These are phyloP conservation scores for Tirmania nivea DNA, from an alignment of 495 filamentous ascomycete genomes.

Conservation along the genomic window DNA sequence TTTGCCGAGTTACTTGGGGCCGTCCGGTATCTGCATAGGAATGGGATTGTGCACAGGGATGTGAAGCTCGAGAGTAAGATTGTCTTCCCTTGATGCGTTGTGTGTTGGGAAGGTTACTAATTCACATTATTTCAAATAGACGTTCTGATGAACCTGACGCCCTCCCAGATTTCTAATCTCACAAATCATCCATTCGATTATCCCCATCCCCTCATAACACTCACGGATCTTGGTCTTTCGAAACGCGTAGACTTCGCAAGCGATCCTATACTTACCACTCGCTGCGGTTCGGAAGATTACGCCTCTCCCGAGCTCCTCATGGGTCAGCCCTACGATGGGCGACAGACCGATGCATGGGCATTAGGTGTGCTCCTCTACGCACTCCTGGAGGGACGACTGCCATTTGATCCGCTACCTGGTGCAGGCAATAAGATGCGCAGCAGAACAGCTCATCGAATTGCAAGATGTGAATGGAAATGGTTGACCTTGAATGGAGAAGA, in stretches of 20 bases:
- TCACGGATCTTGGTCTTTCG: slow-evolving; percentile 85
- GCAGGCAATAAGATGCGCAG: slow-evolving; percentile 51
- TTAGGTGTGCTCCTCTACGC: slow-evolving; percentile 85
- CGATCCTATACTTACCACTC: slow-evolving; percentile 61
- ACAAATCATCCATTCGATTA: slow-evolving; percentile 30
- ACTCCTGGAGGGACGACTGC: slow-evolving; percentile 72
- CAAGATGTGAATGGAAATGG: slow-evolving; percentile 87
- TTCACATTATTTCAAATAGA: slow-evolving; percentile 28
- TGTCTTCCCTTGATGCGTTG: slow-evolving; percentile 2
- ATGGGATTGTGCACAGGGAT: slow-evolving; percentile 83
- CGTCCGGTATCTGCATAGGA: slow-evolving; percentile 59
- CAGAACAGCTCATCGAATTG: slow-evolving; percentile 78
- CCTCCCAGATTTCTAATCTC: slow-evolving; percentile 27
- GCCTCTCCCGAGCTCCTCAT: slow-evolving; percentile 91
- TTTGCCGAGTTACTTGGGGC: slow-evolving; percentile 77
- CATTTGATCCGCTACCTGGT: slow-evolving; percentile 69
- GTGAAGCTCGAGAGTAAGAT: slow-evolving; percentile 91
- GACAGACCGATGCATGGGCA: slow-evolving; percentile 82
- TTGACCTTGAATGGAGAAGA: slow-evolving; percentile 37
- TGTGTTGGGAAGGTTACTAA: neutral
- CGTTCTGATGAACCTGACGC: slow-evolving; percentile 66
- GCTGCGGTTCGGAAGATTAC: slow-evolving; percentile 92
- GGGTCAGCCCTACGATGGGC: slow-evolving; percentile 85
- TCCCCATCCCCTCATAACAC: slow-evolving; percentile 58
- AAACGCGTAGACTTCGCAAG: slow-evolving; percentile 43